Percentiles rank a stretch among this genome's conserved stretches.
Evolutionary conservation across 306 rosid species (phyloP).

Genomic region (Vigna unguiculata): DNA sequence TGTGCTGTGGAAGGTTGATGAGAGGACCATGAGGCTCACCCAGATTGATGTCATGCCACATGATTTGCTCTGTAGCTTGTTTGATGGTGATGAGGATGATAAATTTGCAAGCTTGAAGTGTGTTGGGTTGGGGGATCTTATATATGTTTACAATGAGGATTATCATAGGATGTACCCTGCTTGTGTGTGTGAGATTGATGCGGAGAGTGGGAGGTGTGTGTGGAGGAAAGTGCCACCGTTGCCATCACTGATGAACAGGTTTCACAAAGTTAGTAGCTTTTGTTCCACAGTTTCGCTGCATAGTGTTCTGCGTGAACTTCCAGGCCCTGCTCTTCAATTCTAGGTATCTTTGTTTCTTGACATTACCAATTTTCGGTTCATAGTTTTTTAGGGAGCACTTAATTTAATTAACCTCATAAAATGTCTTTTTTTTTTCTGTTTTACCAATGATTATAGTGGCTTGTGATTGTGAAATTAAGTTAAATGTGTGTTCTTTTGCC

Average conservation of each 20-base stretch:
- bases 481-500: background rate
- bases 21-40: conserved; percentile 66
- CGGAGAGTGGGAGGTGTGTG: conserved; percentile 51
- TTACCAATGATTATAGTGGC: background rate
- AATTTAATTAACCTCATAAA: background rate
- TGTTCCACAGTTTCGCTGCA: conserved; percentile 68
- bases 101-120: conserved; percentile 86
- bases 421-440: conserved; percentile 19
- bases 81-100: conserved; percentile 83
- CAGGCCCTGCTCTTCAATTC: conserved; percentile 33
- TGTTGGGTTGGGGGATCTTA: conserved; percentile 74
- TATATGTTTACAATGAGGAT: conserved; percentile 83
- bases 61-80: conserved; percentile 64
- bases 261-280: conserved; percentile 80
- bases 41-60: conserved; percentile 77
- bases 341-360: conserved; percentile 43
- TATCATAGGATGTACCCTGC: conserved; percentile 76
- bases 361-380: background rate
- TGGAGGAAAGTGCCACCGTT: conserved; percentile 79
- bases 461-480: background rate
- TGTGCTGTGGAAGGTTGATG: conserved; percentile 72
- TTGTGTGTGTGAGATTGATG: conserved; percentile 76
- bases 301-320: conserved; percentile 54
- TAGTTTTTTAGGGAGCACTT: background rate
- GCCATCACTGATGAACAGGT: conserved; percentile 76